These are phyloP conservation scores for Nigrospora sphaerica DNA, from an alignment of 2,329 filamentous ascomycete genomes.

Conservation along the genomic window DNA sequence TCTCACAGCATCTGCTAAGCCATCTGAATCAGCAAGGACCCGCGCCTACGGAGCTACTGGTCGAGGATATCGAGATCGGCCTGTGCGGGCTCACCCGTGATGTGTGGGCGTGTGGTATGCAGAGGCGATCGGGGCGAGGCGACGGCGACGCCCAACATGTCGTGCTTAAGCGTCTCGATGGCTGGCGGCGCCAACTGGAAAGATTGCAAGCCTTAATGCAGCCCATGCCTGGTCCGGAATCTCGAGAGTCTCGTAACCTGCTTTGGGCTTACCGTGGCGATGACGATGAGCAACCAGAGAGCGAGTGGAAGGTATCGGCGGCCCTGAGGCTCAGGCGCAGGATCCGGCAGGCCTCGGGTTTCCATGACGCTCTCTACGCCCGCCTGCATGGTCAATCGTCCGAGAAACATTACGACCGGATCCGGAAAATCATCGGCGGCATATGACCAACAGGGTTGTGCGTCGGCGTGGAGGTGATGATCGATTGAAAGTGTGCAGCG, in stretches of 20 bases:
- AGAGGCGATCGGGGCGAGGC: background rate
- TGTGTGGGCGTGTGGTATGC: background rate
- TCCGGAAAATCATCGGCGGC: no score
- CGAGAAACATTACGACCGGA: background rate
- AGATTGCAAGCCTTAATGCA: background rate
- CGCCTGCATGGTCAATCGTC: background rate
- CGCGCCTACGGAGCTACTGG: background rate
- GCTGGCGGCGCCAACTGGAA: background rate
- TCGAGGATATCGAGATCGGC: constrained; percentile 3
- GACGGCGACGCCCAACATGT: background rate
- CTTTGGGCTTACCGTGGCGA: background rate
- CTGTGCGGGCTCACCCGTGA: background rate
- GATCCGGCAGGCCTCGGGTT: background rate
- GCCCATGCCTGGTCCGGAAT: background rate
- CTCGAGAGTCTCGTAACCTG: background rate
- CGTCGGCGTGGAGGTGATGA: background rate
- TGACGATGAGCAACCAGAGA: background rate
- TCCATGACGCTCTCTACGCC: background rate
- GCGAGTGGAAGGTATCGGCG: background rate
- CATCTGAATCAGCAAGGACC: background rate
- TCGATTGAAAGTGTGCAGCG: background rate
- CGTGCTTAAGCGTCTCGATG: background rate
- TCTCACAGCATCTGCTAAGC: background rate
- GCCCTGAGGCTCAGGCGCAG: background rate
- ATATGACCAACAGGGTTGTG: background rate